Percentiles rank a stretch among this genome's conserved stretches.
These are phyloP conservation scores for Umbelopsis isabellina DNA, from an alignment of 192 early-diverging fungal genomes.

Conservation along the genomic window DNA sequence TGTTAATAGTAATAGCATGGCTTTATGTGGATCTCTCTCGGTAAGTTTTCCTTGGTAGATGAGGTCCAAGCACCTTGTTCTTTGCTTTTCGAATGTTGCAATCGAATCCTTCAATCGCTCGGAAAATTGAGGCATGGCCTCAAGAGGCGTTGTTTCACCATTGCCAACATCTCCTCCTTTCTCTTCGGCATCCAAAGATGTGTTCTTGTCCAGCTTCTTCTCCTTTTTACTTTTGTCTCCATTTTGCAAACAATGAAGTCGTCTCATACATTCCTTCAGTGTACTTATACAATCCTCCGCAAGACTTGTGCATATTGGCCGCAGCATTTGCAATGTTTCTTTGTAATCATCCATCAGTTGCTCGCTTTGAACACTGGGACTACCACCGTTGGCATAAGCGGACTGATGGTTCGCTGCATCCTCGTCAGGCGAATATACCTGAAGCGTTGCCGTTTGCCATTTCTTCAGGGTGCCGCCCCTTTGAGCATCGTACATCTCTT, in stretches of 20 bases:
- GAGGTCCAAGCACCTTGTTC: not conserved
- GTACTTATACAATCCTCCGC: not conserved
- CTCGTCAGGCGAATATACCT: not conserved
- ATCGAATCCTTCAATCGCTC: not conserved
- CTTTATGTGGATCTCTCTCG: constrained; percentile 2
- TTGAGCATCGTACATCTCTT: constrained; percentile 18
- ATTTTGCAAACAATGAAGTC: not conserved
- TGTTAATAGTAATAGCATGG: constrained; percentile 13
- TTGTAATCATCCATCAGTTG: constrained; percentile 4
- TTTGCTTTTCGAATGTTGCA: not conserved
- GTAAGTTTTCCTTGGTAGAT: not conserved
- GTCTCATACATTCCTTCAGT: constrained; percentile 3
- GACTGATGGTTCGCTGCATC: not conserved
- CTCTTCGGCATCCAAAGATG: too few relatives aligned
- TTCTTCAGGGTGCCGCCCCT: not conserved
- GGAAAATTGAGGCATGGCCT: not conserved
- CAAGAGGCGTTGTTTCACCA: too few relatives aligned
- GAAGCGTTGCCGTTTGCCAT: not conserved
- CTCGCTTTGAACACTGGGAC: not conserved
- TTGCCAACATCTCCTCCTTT: too few relatives aligned
- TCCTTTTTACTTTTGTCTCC: not conserved
- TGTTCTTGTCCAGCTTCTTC: not conserved
- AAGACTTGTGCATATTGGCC: not conserved
- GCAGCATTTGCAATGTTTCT: not conserved
- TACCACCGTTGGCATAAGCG: not conserved